Base-by-base conservation (phyloP, 1,284 basidiomycete species). In the Pulchroboletus neoregius region DNA sequence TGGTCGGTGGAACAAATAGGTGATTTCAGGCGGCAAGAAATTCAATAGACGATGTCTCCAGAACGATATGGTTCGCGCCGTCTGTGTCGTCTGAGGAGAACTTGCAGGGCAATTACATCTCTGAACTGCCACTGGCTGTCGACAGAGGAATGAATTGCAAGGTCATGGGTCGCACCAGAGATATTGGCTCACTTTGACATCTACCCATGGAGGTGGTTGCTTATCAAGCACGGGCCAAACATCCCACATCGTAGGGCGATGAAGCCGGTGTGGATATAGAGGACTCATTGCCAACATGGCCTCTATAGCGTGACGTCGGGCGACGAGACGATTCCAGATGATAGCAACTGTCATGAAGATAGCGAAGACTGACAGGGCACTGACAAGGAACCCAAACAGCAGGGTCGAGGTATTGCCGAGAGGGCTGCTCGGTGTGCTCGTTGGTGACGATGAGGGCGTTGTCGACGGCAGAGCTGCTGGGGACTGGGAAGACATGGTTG, bases 341-440 rank as follows among this genome's bases (percentile, higher is more conserved):
- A 67, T 47, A 9, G 63, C 66, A 38, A 45, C 48, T 12, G 47
- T 42, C 60, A 68, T 66, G 46, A 65, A 66, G 32, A 65, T 31
- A 3, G 53, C 62, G 39, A 65, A 65, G 22, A 68, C 37, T 0
- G 62, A 63, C 33, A 65, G 47, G 13, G 62, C 49, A 16, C 48
- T 60, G 43, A 65, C 46, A 28, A 65, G 63, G 46, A 65, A 68
- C 13, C 63, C 66, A 12, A 65, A 66, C 36, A 65, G 56, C 11
- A 68, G 43, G 13, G 51, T 51, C 11, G 66, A 67, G 0, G 63
- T 47, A 16, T 46, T 39, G 30, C 18, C 44, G 34, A 47, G 24
- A 34, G 32, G 16, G 5, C 2, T 28, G 13, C 28, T 12, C 6
- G 44, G 7, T n/a, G 35, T 22, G 34, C 8, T 26, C n/a, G 46